A percentile compares a stretch with the other conserved stretches of the same genome.
These are phyloP conservation scores for Nymphaea thermarum DNA, from an alignment of 164 flowering plant species.

Conservation along the genomic window DNA sequence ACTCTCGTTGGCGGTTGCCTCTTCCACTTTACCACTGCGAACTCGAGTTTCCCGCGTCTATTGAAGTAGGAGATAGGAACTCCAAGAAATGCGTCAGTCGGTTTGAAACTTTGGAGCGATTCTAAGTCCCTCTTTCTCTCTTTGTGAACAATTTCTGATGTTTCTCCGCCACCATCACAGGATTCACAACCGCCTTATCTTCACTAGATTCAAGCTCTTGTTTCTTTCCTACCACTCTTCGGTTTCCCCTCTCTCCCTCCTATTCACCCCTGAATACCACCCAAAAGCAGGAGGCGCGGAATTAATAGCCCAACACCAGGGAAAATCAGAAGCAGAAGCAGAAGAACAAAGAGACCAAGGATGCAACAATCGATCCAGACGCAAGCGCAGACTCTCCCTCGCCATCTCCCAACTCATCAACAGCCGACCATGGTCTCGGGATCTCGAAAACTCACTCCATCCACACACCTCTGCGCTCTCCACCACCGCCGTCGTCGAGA, in stretches of 20 bases:
- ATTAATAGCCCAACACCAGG: not conserved
- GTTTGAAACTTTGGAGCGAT: too few relatives aligned
- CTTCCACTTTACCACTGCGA: too few relatives aligned
- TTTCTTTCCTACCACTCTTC: constrained; percentile 1
- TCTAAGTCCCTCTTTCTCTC: not conserved
- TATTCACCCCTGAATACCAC: not conserved
- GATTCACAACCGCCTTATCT: not conserved
- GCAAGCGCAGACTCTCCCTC: constrained; percentile 11
- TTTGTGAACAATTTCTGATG: not conserved
- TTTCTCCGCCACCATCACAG: constrained; percentile 1
- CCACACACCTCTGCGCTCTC: constrained; percentile 28
- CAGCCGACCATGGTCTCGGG: constrained; percentile 19
- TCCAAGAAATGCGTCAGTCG: too few relatives aligned
- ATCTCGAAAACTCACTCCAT: constrained; percentile 35
- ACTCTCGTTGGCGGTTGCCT: too few relatives aligned
- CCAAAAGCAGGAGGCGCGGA: not conserved
- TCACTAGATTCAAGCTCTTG: not conserved
- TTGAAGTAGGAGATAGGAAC: too few relatives aligned
- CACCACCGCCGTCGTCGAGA: constrained; percentile 36
- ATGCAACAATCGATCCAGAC: not conserved
- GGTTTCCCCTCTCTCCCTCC: not conserved
- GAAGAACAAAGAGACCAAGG: not conserved
- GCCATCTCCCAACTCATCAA: constrained; percentile 18
- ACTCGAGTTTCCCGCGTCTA: too few relatives aligned
- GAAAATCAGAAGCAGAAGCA: not conserved